These are phyloP conservation scores for Starmerella sp. DNA, from an alignment of 805 yeast species.

Conservation along the genomic window DNA sequence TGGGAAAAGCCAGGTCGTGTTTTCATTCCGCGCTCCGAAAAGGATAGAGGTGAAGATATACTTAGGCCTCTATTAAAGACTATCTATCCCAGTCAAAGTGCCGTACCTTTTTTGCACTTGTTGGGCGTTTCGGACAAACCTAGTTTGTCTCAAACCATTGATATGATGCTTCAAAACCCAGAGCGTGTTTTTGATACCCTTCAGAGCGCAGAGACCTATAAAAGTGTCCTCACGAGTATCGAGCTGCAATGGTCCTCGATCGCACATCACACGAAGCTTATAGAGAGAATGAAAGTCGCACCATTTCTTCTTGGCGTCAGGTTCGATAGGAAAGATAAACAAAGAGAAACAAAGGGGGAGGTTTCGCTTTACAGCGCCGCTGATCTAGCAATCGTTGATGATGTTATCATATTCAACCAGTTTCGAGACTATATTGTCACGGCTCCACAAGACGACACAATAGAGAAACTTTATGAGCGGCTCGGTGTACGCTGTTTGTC, in stretches of 20 bases:
- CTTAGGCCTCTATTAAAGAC: constrained; percentile 13
- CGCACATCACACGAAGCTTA: constrained; percentile 13
- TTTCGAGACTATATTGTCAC: constrained; percentile 27
- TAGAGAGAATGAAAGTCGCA: constrained; percentile 23
- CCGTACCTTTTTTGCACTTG: constrained; percentile 26
- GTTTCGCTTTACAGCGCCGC: constrained; percentile 23
- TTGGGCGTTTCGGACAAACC: constrained; percentile 31
- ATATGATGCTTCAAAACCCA: constrained; percentile 5
- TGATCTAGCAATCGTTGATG: constrained; percentile 30
- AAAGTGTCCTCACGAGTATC: constrained; percentile 12
- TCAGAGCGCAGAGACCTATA: constrained; percentile 24
- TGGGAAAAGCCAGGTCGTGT: constrained; percentile 23
- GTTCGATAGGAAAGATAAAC: background rate
- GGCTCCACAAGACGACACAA: constrained; percentile 28
- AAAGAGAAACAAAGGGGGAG: constrained; percentile 8
- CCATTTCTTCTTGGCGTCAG: constrained; percentile 25
- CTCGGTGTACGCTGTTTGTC: constrained; percentile 29
- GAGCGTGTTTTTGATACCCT: constrained; percentile 14
- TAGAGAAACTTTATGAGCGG: constrained; percentile 26
- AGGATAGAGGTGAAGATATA: constrained; percentile 7
- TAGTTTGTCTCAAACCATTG: constrained; percentile 26
- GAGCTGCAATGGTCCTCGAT: constrained; percentile 13
- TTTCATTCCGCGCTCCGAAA: constrained; percentile 17
- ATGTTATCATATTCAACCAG: constrained; percentile 29
- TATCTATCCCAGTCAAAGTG: constrained; percentile 9